phyloP scores from a whole-genome alignment of 2,329 filamentous ascomycete genomes.

The Kalmusia sp. region DNA sequence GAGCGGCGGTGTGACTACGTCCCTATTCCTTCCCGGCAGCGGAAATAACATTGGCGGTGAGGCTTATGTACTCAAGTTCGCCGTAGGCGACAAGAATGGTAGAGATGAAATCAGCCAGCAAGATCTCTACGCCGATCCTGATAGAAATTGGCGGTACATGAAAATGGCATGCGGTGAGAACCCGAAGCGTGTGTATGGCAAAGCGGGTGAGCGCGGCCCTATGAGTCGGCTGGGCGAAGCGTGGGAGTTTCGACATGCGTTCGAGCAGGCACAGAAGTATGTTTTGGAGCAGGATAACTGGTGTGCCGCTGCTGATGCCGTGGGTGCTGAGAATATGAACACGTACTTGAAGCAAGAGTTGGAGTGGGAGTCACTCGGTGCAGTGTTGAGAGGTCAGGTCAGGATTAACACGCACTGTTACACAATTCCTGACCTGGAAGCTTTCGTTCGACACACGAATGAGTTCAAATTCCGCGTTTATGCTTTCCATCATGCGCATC shows the following conservation, averaged over 20 bases:
- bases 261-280: constrained; percentile 66
- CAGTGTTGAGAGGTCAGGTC: constrained; percentile 71
- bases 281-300: constrained; percentile 71
- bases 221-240: constrained; percentile 71
- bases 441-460: constrained; percentile 73
- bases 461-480: constrained; percentile 73
- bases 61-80: constrained; percentile 73
- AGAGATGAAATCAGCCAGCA: constrained; percentile 68
- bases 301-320: constrained; percentile 64
- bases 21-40: constrained; percentile 70
- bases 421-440: constrained; percentile 72
- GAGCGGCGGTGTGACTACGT: constrained; percentile 75
- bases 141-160: constrained; percentile 72
- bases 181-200: constrained; percentile 67
- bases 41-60: constrained; percentile 79
- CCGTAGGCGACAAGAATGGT: constrained; percentile 66
- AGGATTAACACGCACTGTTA: constrained; percentile 77
- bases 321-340: constrained; percentile 60
- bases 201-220: constrained; percentile 60
- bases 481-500: constrained; percentile 74
- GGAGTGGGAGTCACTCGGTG: constrained; percentile 68
- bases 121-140: constrained; percentile 71
- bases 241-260: constrained; percentile 72
- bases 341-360: constrained; percentile 69
- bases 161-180: constrained; percentile 82